Base-by-base conservation (phyloP, 179 eudicot species). In the Drosera spatulata region DNA sequence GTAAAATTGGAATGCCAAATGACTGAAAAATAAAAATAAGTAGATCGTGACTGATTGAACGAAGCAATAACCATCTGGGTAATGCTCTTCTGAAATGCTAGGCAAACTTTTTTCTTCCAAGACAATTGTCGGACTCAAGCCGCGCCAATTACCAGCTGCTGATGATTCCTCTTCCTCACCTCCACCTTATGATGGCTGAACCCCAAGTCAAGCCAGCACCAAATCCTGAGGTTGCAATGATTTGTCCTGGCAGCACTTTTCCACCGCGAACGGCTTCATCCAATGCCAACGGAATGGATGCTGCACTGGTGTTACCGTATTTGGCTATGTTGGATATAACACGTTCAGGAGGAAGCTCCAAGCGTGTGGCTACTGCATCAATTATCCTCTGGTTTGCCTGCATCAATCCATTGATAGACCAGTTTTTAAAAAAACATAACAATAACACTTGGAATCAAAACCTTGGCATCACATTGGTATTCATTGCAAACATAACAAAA, bases 141-240 rank as follows among this genome's bases (percentile, higher is more conserved):
- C 33, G 33, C 33, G 33, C 1, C 33, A 22, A 22, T 22, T 22
- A 22, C 33, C 33, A 22, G 33, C 33, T 43, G 45, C 5, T 43
- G 45, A 43, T 43, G 45, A 43, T 43, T 43, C 8, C 8, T 43
- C 45, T 43, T 64, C n/a, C 67, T 77, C 74, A 91, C 12, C 86
- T 84, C 99, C 99, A 89, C 81, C 87, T 81, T 44, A 93, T 41
- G 65, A 89, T 83, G 62, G 91, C 93, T 2, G 99, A 89, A 58
- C 94, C 97, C 99, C 99, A 93, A 2, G 99, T 89, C 45, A 89
- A 91, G 7, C 99, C 99, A 42, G 97, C 97, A 22, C 97, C 97
- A 43, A 93, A 93, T 41, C 99, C 97, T 7, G 99, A 86, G 62
- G 97, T 55, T 2, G 97, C 99, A 52, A 93, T 81, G 22, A 85